Evolutionary conservation across 1,284 basidiomycete genomes (phyloP), one percentile per base, ranked within the genome.

Genomic region (Xerocomus nothofagi): DNA sequence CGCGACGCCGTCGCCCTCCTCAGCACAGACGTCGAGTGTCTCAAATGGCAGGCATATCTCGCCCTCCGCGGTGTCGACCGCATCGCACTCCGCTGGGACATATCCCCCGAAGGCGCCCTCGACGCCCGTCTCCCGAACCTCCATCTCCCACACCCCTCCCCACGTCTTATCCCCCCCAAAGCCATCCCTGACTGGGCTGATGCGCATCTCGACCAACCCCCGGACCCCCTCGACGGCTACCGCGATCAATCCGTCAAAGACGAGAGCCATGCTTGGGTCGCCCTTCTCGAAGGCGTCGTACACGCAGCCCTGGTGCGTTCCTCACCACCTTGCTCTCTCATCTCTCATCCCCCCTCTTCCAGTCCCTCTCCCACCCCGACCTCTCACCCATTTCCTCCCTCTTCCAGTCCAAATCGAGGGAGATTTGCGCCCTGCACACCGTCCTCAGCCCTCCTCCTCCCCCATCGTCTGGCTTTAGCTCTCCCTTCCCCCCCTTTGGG

Each of bases 41-140:
- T 91, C 59, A 90, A 88, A 69, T 91, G 88, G 88, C 88, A 91
- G 66, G 85, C 88, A 0, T 89, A 87, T 65, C 74, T 91, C 50
- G 86, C 88, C 2, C 76, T 91, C 15, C 79, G 85, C 45, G 80
- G 80, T 4, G 62, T 86, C 47, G 66, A 57, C 17, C 59, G 68
- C 57, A 68, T 88, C 41, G 68, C 67, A 23, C 68, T 89, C 12
- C 78, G 85, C 42, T 86, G 80, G 70, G 84, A 90, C 63, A 72
- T 91, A 29, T 65, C 77, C 14, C 71, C 78, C 17, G 81, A 86
- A 49, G 88, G 88, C 26, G 83, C 80, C 7, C 69, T 88, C 36
- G 84, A 81, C 51, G 77, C 74, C 4, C 74, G 80, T 17, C 75
- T 91, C 8, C 88, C 88, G 1, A 83, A 82, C 56, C 67, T 91